phyloP scores from a whole-genome alignment of 208 protist genomes.

The Leptomonas seymouri region DNA sequence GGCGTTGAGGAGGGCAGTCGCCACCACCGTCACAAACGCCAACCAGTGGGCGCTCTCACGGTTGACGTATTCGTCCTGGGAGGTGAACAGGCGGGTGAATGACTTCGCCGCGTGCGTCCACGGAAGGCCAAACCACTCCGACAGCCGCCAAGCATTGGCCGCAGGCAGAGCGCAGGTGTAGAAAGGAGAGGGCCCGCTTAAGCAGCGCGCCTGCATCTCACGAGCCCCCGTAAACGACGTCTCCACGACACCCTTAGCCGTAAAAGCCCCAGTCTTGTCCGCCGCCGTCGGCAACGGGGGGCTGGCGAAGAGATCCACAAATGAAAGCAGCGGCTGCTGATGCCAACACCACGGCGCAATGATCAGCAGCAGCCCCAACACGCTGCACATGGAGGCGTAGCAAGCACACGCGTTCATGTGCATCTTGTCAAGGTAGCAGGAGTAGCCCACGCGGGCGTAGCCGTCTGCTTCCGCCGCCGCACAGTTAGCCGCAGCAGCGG shows the following conservation, averaged over 20 bases:
- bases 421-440: slow-evolving; percentile 50
- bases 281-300: slow-evolving; percentile 3
- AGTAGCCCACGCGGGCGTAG: slow-evolving; percentile 47
- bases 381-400: slow-evolving; percentile 13
- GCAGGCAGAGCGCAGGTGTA: slow-evolving; percentile 33
- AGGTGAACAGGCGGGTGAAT: slow-evolving; percentile 23
- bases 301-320: slow-evolving; percentile 41
- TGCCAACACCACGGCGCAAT: slow-evolving; percentile 39
- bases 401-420: slow-evolving; percentile 29
- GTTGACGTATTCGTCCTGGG: slow-evolving; percentile 9
- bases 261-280: too few relatives aligned
- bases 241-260: not conserved
- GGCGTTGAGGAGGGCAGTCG: slow-evolving; percentile 22
- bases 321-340: slow-evolving; percentile 25
- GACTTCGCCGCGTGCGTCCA: slow-evolving; percentile 29
- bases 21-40: slow-evolving; percentile 31
- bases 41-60: slow-evolving; percentile 39
- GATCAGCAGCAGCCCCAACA: slow-evolving; percentile 21
- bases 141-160: slow-evolving; percentile 38
- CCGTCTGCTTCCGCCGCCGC: not conserved
- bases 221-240: slow-evolving; percentile 36
- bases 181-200: slow-evolving; percentile 2
- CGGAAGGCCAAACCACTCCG: slow-evolving; percentile 46
- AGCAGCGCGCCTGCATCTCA: slow-evolving; percentile 33
- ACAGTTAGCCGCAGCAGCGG: not conserved